Conservation (phyloP, 345 rosid genomes). For the Psidium friedrichsthalianum region DNA sequence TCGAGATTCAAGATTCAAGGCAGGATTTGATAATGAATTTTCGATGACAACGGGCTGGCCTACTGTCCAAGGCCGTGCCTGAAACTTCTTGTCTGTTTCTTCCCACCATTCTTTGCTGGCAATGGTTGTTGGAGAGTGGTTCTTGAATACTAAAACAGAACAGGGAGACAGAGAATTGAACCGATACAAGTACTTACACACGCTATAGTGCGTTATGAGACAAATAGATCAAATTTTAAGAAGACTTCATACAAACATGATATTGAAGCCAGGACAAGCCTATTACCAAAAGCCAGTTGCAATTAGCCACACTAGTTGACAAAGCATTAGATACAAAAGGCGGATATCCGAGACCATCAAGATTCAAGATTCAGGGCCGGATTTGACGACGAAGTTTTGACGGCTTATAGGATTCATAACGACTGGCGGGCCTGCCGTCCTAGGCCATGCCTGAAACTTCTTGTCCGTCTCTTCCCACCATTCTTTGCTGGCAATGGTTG, state of each 20-base stretch:
- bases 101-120: conserved; percentile 66
- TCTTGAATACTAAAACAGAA: conserved; percentile 22
- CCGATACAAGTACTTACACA: not conserved
- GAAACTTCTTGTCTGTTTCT: conserved; percentile 77
- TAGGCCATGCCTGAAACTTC: conserved; percentile 95
- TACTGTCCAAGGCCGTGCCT: conserved; percentile 89
- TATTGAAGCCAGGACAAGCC: not conserved
- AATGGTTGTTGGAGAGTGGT: conserved; percentile 50
- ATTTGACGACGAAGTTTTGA: conserved; percentile 78
- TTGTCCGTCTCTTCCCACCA: conserved; percentile 88
- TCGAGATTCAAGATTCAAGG: conserved; percentile 1
- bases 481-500: conserved; percentile 50
- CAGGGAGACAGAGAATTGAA: not conserved
- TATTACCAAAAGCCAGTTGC: not conserved
- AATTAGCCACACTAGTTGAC: not conserved
- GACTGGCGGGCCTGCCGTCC: conserved; percentile 84
- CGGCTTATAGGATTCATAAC: conserved; percentile 93
- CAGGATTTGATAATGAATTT: conserved; percentile 63
- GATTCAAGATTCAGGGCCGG: conserved; percentile 11
- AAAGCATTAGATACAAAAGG: not conserved
- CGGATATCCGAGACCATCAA: not conserved
- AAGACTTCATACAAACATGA: not conserved
- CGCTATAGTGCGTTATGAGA: not conserved
- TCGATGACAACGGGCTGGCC: conserved; percentile 42
- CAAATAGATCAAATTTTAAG: not conserved